Evolutionary conservation across 2,329 filamentous ascomycete genomes (phyloP).

Genomic region (Coniochaeta ligniaria): DNA sequence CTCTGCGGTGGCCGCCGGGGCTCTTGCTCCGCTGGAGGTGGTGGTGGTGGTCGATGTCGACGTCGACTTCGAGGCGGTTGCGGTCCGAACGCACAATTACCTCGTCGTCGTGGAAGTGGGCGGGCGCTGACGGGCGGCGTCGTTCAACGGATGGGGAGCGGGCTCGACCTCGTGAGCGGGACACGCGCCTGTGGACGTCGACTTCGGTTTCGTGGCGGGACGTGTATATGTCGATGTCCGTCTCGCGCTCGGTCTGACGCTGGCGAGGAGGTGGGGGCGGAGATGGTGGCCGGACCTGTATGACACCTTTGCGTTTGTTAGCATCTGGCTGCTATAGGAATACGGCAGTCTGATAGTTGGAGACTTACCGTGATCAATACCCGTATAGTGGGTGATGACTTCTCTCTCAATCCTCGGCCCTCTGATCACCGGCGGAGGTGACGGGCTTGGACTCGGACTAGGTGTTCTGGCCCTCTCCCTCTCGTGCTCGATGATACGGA

Average conservation of each 20-base stretch:
- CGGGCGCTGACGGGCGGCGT: slow-evolving; percentile 27
- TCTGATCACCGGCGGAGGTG: slow-evolving; percentile 59
- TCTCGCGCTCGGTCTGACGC: slow-evolving; percentile 37
- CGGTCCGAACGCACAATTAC: slow-evolving; percentile 54
- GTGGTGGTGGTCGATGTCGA: slow-evolving; percentile 16
- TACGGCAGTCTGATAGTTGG: too few relatives aligned
- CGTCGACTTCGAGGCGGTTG: slow-evolving; percentile 35
- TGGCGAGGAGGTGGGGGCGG: slow-evolving; percentile 41
- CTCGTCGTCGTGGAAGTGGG: slow-evolving; percentile 50
- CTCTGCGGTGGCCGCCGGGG: slow-evolving; percentile 33
- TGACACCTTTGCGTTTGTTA: slow-evolving; percentile 33
- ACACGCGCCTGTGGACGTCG: slow-evolving; percentile 40
- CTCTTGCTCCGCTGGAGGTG: slow-evolving; percentile 17
- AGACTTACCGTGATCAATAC: slow-evolving; percentile 74
- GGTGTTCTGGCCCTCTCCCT: slow-evolving; percentile 35
- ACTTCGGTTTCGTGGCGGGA: slow-evolving; percentile 49
- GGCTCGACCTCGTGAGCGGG: slow-evolving; percentile 31
- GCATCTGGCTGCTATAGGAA: too few relatives aligned
- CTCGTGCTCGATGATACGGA: slow-evolving; percentile 44
- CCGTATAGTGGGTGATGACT: slow-evolving; percentile 80
- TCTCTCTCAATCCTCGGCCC: slow-evolving; percentile 80
- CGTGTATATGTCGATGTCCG: slow-evolving; percentile 55
- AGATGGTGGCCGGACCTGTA: slow-evolving; percentile 39
- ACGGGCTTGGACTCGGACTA: slow-evolving; percentile 38
- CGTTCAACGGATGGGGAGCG: slow-evolving; percentile 28